Evolutionary conservation across 2,329 filamentous ascomycete species (phyloP).

Genomic region (Fusarium ambrosium): DNA sequence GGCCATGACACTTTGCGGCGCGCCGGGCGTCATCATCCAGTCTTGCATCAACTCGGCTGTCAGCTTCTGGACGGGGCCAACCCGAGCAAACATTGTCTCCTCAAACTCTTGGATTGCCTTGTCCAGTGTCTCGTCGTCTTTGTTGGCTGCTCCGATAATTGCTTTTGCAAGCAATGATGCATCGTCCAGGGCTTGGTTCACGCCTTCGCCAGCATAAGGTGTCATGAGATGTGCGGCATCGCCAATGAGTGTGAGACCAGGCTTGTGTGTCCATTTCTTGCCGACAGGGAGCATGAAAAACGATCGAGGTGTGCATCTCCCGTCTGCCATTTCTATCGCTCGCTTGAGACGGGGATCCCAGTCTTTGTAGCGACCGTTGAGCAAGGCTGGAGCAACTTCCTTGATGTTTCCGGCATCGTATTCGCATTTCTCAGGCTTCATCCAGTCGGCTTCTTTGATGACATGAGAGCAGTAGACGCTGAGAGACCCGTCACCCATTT

Average conservation of each 20-base stretch:
- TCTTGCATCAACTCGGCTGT: constrained; percentile 60
- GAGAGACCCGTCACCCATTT: constrained; percentile 64
- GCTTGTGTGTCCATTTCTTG: constrained; percentile 60
- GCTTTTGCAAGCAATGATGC: constrained; percentile 62
- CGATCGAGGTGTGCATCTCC: constrained; percentile 55
- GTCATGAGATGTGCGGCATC: constrained; percentile 73
- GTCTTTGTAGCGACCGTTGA: constrained; percentile 52
- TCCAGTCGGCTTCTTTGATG: constrained; percentile 56
- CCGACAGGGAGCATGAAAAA: constrained; percentile 68
- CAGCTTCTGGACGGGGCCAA: constrained; percentile 55
- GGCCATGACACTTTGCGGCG: constrained; percentile 59
- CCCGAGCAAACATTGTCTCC: constrained; percentile 55
- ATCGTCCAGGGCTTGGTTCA: constrained; percentile 70
- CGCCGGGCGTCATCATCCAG: constrained; percentile 63
- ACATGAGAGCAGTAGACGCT: constrained; percentile 55
- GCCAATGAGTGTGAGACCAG: constrained; percentile 68
- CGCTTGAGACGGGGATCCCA: constrained; percentile 60
- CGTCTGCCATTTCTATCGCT: constrained; percentile 57
- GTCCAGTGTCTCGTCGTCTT: constrained; percentile 49
- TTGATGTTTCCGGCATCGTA: constrained; percentile 58
- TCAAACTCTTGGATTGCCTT: constrained; percentile 54
- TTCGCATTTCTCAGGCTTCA: constrained; percentile 54
- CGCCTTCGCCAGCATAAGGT: constrained; percentile 70
- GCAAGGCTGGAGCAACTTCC: constrained; percentile 55
- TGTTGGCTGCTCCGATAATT: constrained; percentile 51